Base-by-base conservation (phyloP, 164 flowering plant species). In the Platanus orientalis region DNA sequence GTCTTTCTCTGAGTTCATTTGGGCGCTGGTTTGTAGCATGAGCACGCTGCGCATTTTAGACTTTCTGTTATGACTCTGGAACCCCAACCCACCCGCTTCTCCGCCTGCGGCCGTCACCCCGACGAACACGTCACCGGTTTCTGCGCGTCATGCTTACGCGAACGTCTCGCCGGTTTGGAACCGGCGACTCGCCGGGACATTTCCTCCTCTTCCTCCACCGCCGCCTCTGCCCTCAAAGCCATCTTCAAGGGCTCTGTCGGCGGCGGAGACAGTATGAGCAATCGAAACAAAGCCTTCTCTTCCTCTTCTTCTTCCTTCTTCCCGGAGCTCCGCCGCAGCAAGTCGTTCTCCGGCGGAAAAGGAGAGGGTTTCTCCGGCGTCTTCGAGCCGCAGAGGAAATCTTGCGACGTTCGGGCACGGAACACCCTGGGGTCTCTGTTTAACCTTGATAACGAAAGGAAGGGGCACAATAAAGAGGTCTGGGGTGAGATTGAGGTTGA, bases 61-160 rank as follows among this genome's bases (percentile, higher is more conserved):
- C 14, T 64, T 27, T 55, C 58, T 36, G 60, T 45, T 57, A 77
- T 69, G 78, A 67, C 50, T 67, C 72, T 70, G 39, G 61, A 60
- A 47, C 72, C 69, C 19, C 74, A 61, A 17, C 65, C 76, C 25
- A 75, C 72, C 58, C 89, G 88, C 27, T 67, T 29, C 73, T 63
- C 87, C 68, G 45, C 78, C 60, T 86, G 97, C 74, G 68, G 75
- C 69, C 83, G 71, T 58, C 96, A 88, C 76, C 96, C 90, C 1
- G 65, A 73, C 69, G 74, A 80, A 17, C 82, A 80, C n/a, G 50
- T 78, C 77, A 83, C 94, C 64, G 96, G 96, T 20, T 80, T 93
- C 77, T 93, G 98, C 77, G 84, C 96, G 56, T 66, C 86, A 16
- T 93, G 98, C 69, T 79, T 93, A 56, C 79, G 88, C 20, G 98